Conservation (phyloP, 139 green algal genomes). For the Tetraselmis chui region DNA sequence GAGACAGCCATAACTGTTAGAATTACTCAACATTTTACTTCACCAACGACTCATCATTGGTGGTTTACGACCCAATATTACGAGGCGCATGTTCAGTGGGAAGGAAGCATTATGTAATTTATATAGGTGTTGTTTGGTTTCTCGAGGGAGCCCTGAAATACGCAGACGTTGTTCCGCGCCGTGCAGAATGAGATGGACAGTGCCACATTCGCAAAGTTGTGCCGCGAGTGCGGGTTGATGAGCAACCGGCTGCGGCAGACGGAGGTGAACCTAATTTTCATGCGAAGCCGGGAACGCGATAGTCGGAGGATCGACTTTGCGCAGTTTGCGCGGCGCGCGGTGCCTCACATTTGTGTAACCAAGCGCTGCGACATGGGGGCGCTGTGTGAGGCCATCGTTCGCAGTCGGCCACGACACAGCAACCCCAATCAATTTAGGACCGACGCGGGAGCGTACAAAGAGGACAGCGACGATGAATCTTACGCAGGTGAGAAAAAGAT, state of each 20-base stretch:
- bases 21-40: too few relatives aligned
- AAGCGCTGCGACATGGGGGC: background rate
- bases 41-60: too few relatives aligned
- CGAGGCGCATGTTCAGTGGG: too few relatives aligned
- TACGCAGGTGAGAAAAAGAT: background rate
- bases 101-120: too few relatives aligned
- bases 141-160: too few relatives aligned
- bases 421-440: background rate
- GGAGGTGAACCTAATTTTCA: background rate
- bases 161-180: too few relatives aligned
- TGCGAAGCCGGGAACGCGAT: background rate
- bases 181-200: background rate
- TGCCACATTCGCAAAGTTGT: background rate
- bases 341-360: background rate
- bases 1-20: too few relatives aligned
- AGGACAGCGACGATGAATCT: background rate
- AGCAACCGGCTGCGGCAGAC: background rate
- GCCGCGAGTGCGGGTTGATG: constrained; percentile 1
- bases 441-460: background rate
- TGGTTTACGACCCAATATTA: too few relatives aligned
- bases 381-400: background rate
- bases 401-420: background rate
- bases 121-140: too few relatives aligned
- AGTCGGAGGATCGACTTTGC: background rate
- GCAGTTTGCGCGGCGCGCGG: background rate